A percentile compares a stretch with the other conserved stretches of the same genome.
Evolutionary conservation across 2,329 filamentous ascomycete species (phyloP).

Genomic region (Zelopaecilomyces penicillatus): DNA sequence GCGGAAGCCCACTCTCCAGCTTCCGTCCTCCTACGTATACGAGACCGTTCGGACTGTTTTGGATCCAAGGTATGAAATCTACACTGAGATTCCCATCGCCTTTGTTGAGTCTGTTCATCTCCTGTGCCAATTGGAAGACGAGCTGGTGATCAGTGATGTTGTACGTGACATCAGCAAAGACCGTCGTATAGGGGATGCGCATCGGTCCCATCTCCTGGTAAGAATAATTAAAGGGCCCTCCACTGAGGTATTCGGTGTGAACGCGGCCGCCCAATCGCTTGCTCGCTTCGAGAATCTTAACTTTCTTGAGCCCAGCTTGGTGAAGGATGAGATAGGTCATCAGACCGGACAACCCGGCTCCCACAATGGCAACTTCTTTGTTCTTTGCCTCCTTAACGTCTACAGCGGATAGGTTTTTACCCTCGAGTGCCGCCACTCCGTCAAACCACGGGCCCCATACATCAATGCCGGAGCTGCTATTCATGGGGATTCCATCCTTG

Average conservation of each 20-base stretch:
- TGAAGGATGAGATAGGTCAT: constrained; percentile 47
- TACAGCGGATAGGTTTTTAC: constrained; percentile 39
- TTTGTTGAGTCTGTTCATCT: constrained; percentile 52
- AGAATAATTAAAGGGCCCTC: constrained; percentile 48
- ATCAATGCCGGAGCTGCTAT: constrained; percentile 40
- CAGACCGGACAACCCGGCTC: constrained; percentile 57
- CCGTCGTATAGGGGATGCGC: constrained; percentile 49
- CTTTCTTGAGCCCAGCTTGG: constrained; percentile 45
- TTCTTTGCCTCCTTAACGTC: constrained; percentile 11
- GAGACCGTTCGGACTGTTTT: no score
- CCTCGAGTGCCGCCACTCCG: constrained; percentile 49
- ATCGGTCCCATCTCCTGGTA: constrained; percentile 62
- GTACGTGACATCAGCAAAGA: constrained; percentile 44
- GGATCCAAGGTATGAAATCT: no score
- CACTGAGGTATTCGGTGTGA: constrained; percentile 53
- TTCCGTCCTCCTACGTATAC: no score
- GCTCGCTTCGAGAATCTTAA: constrained; percentile 54
- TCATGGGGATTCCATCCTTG: constrained; percentile 32
- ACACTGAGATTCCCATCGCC: constrained; percentile 15
- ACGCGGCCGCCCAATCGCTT: constrained; percentile 55
- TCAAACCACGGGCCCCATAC: constrained; percentile 55
- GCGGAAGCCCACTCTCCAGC: no score
- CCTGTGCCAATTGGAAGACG: constrained; percentile 54
- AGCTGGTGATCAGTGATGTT: constrained; percentile 56
- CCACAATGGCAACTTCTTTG: constrained; percentile 51